A percentile compares a stretch with the other conserved stretches of the same genome.
Evolutionary conservation across 2,329 filamentous ascomycete species (phyloP).

Genomic region (Ilyonectria destructans): DNA sequence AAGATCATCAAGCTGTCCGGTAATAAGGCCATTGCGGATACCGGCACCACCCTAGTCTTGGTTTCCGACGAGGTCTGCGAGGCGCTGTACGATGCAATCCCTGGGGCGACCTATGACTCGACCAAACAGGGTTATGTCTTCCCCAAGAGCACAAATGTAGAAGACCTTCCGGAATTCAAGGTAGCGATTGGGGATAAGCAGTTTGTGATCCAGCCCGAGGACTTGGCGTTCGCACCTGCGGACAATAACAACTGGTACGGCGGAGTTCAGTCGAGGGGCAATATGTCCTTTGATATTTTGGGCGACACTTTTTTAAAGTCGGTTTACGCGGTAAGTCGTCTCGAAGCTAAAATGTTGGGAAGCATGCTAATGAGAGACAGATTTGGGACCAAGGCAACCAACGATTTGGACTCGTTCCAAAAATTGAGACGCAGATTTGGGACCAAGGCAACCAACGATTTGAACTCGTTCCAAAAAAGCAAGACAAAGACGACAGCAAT

Average conservation of each 20-base stretch:
- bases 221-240: slow-evolving; percentile 24
- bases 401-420: slow-evolving; percentile 24
- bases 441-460: no score
- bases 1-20: slow-evolving; percentile 9
- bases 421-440: no score
- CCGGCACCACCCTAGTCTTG: slow-evolving; percentile 15
- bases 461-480: no score
- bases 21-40: slow-evolving; percentile 23
- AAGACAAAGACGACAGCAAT: no score
- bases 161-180: slow-evolving; percentile 22
- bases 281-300: slow-evolving; percentile 20
- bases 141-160: slow-evolving; percentile 19
- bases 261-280: slow-evolving; percentile 18
- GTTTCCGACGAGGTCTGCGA: slow-evolving; percentile 21
- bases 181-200: slow-evolving; percentile 17
- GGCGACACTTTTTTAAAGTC: slow-evolving; percentile 20
- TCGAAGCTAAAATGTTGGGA: background rate
- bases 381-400: slow-evolving; percentile 24
- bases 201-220: slow-evolving; percentile 20
- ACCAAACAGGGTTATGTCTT: slow-evolving; percentile 23
- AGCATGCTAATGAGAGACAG: slow-evolving; percentile 12
- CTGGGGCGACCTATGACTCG: slow-evolving; percentile 20
- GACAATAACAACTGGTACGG: slow-evolving; percentile 20
- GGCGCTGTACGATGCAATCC: slow-evolving; percentile 18
- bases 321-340: slow-evolving; percentile 15